A percentile compares a stretch with the other conserved stretches of the same genome.
phyloP scores from a whole-genome alignment of 2,329 filamentous ascomycete species.

The Drechslerella dactyloides region DNA sequence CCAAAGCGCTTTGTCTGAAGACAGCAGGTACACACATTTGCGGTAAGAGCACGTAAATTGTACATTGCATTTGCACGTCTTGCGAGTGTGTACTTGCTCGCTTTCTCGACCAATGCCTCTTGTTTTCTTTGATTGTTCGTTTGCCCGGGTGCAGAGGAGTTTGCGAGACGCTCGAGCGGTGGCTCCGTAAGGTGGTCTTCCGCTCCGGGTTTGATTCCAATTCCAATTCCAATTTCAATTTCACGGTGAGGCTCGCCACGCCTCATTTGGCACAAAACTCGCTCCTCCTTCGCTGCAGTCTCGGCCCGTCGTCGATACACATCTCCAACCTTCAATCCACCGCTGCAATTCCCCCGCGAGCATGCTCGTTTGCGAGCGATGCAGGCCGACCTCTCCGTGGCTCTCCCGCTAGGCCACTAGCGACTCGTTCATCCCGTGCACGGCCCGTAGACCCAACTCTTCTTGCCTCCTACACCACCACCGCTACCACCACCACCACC shows the following conservation, averaged over 20 bases:
- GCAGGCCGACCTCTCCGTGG: constrained; percentile 1
- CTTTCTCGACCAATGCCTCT: too few species aligned
- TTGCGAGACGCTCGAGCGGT: too few species aligned
- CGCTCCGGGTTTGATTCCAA: background rate
- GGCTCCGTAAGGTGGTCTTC: too few species aligned
- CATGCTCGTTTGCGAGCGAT: background rate
- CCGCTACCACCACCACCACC: background rate
- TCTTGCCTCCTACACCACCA: background rate
- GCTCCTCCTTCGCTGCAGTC: constrained; percentile 3
- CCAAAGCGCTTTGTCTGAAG: too few species aligned
- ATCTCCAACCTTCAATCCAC: background rate
- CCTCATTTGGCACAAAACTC: constrained; percentile 1
- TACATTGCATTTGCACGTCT: too few species aligned
- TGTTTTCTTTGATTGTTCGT: too few species aligned
- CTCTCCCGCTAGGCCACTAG: background rate
- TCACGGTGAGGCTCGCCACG: constrained; percentile 3
- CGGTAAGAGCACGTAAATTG: too few species aligned
- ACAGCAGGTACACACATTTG: too few species aligned
- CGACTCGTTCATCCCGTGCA: background rate
- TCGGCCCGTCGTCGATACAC: constrained; percentile 1
- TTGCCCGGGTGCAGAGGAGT: too few species aligned
- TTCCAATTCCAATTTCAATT: background rate
- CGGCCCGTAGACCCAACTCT: background rate
- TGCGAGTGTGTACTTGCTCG: too few species aligned
- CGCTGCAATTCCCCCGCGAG: background rate